Base-by-base conservation (phyloP, 352 stramenopile genomes). In the Phytophthora macrochlamydospora region DNA sequence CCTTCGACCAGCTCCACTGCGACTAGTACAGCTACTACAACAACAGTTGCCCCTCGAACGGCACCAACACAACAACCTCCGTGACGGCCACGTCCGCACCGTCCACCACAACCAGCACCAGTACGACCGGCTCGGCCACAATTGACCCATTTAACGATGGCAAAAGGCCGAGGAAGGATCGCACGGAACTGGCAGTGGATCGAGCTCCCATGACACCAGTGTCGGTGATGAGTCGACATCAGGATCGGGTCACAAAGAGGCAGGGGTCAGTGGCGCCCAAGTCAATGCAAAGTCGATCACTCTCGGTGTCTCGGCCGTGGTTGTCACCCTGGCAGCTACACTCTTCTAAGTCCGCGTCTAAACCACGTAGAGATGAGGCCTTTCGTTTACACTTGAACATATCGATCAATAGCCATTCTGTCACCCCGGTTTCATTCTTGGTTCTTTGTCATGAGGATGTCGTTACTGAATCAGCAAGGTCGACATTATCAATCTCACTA, bases 251-350 rank as follows among this genome's bases (percentile, higher is more conserved):
- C 30, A 28, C 53, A 28, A 2, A 11, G 9, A 37, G 52, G 53
- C 29, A 31, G 53, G 37, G 14, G 33, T 45, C 31, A 51, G 48
- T 24, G 73, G 45, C 14, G 67, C 44, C 43, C 63, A 37, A 45
- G 44, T 62, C 51, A 67, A n/a, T 43, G 33, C 61, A 7, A 65
- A 76, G 38, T 62, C 67, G 31, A 43, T 70, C 46, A 65, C 71
- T 14, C 49, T 71, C 9, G 42, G 46, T 11, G 45, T 54, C 18
- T 65, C 61, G 40, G 56, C 56, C n/a, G 38, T 67, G 37, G 59
- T 56, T 44, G 62, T 43, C 33, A 65, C 57, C 24, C 24, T 61
- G 11, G 62, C 64, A 30, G 40, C 56, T 40, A 56, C 56, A 13
- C 37, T 76, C 56, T 63, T 74, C 56, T 77, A 77, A 60, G 52